A percentile compares a stretch with the other conserved stretches of the same genome.
Evolutionary conservation across 345 rosid genomes (phyloP).

Genomic region (Rhodamnia rubescens): DNA sequence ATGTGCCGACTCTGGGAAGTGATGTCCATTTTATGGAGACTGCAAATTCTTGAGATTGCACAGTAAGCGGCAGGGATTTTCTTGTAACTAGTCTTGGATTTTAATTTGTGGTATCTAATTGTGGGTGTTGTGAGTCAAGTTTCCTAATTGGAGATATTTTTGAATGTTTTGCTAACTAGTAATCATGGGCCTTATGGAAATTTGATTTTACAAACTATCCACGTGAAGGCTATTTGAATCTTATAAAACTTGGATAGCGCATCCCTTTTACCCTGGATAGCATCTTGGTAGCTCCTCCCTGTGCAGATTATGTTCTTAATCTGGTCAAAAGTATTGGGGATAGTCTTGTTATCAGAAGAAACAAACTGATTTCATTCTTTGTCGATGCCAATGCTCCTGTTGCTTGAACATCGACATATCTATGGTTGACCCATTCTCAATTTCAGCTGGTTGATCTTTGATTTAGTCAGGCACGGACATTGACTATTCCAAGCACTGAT

Average conservation of each 20-base stretch:
- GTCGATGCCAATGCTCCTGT: no score
- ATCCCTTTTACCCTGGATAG: background rate
- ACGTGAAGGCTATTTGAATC: background rate
- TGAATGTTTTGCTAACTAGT: background rate
- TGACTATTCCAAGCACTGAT: background rate
- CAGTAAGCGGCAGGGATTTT: background rate
- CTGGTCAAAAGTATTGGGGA: background rate
- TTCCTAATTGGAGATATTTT: background rate
- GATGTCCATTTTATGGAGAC: no score
- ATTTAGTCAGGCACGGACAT: background rate
- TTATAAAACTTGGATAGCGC: background rate
- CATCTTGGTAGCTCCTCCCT: background rate
- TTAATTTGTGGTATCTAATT: background rate
- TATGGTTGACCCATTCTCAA: no score
- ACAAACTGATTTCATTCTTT: no score
- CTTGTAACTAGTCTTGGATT: no score
- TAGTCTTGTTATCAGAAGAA: background rate
- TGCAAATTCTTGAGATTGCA: background rate
- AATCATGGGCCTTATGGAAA: background rate
- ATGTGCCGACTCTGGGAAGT: no score
- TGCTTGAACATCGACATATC: no score
- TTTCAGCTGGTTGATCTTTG: background rate
- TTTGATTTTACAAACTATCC: background rate
- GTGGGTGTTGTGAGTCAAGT: background rate
- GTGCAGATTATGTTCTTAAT: background rate